Percentiles rank a stretch among this genome's conserved stretches.
phyloP scores from a whole-genome alignment of 225 moss, liverwort and hornwort genomes.

The Polytrichum commune region DNA sequence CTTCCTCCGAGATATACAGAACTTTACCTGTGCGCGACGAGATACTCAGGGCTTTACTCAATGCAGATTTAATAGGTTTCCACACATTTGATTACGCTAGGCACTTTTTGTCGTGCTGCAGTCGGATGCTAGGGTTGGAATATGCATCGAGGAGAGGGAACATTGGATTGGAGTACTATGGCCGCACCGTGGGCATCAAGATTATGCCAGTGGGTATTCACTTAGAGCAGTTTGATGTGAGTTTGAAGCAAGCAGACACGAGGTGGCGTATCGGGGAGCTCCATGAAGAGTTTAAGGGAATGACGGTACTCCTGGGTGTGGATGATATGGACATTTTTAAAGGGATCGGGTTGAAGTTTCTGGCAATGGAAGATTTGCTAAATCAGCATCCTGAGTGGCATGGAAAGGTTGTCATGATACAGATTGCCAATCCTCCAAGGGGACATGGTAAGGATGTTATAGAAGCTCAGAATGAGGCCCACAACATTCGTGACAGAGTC shows the following conservation, averaged over 20 bases:
- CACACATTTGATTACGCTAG: constrained; percentile 99
- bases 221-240: constrained; percentile 72
- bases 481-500: constrained; percentile 61
- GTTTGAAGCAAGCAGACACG: constrained; percentile 64
- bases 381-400: constrained; percentile 75
- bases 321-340: constrained; percentile 99
- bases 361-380: constrained; percentile 93
- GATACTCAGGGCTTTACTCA: constrained; percentile 82
- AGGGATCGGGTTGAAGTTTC: constrained; percentile 90
- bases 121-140: constrained; percentile 92
- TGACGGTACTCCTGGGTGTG: constrained; percentile 85
- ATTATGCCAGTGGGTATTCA: constrained; percentile 97
- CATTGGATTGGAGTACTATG: constrained; percentile 97
- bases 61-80: constrained; percentile 95
- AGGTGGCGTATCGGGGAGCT: constrained; percentile 70
- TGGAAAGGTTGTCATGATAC: constrained; percentile 81
- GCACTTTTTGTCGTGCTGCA: constrained; percentile 96
- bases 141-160: constrained; percentile 95
- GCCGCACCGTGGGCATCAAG: constrained; percentile 93
- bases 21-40: constrained; percentile 94
- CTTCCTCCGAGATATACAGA: constrained; percentile 96
- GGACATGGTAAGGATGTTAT: constrained; percentile 82
- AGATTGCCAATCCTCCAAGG: constrained; percentile 91
- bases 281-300: constrained; percentile 68
- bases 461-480: constrained; percentile 82